Conservation (phyloP, 2,329 filamentous ascomycete genomes). For the Zymoseptoria crescenta region DNA sequence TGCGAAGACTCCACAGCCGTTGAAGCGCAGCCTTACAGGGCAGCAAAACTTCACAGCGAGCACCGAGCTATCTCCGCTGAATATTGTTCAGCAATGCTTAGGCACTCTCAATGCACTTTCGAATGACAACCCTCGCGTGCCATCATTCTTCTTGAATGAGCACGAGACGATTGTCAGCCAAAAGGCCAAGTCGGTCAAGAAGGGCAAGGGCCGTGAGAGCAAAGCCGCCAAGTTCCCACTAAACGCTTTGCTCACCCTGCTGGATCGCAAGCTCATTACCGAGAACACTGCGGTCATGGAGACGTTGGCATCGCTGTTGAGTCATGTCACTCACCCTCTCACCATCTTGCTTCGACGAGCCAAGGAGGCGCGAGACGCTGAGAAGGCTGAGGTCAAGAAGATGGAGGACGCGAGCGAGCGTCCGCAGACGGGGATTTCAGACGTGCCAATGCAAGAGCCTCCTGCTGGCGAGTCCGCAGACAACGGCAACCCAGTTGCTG, state of each 20-base stretch:
- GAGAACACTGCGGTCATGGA: constrained; percentile 98
- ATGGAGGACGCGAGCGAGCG: constrained; percentile 21
- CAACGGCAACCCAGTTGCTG: background rate
- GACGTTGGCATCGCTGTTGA: constrained; percentile 76
- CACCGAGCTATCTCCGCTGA: constrained; percentile 82
- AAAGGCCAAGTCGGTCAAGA: constrained; percentile 63
- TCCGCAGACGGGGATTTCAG: constrained; percentile 15
- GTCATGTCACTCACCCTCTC: constrained; percentile 79
- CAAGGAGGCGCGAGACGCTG: constrained; percentile 54
- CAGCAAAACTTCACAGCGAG: constrained; percentile 39
- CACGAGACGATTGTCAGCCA: constrained; percentile 61
- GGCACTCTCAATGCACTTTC: constrained; percentile 77
- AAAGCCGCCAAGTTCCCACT: constrained; percentile 83
- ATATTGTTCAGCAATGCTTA: constrained; percentile 93
- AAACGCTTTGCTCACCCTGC: constrained; percentile 77
- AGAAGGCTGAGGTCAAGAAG: constrained; percentile 36
- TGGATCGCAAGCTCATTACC: constrained; percentile 92
- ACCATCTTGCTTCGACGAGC: constrained; percentile 75
- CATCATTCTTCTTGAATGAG: constrained; percentile 88
- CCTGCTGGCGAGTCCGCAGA: constrained; percentile 1
- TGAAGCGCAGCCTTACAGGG: constrained; percentile 67
- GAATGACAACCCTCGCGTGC: constrained; percentile 75
- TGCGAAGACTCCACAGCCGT: constrained; percentile 71
- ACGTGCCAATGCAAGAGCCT: constrained; percentile 23
- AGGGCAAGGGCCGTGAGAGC: constrained; percentile 79